phyloP scores from a whole-genome alignment of 768 basidiomycete genomes.

The Mycena metata region DNA sequence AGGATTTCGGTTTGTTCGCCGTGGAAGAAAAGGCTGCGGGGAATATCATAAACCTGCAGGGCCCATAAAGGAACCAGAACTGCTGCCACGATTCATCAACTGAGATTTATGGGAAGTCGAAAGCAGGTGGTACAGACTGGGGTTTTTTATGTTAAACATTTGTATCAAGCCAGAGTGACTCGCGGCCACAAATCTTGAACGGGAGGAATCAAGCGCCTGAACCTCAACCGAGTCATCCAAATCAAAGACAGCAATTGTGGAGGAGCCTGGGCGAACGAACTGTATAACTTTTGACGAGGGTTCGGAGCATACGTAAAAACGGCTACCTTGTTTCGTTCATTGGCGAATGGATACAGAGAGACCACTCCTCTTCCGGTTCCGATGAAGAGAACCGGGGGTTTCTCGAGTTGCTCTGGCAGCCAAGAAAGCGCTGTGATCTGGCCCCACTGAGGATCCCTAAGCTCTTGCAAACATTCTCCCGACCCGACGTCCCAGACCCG shows the following conservation, averaged over 20 bases:
- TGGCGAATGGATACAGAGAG: background rate
- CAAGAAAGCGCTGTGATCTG: background rate
- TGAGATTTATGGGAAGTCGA: no score
- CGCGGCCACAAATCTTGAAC: background rate
- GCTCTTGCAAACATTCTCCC: no score
- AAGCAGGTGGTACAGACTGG: background rate
- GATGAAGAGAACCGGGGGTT: background rate
- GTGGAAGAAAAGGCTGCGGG: background rate
- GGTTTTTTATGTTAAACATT: background rate
- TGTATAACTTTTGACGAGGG: background rate
- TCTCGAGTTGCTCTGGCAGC: background rate
- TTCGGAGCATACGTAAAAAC: no score
- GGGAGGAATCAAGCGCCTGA: background rate
- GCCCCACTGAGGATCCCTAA: background rate
- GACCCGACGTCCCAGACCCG: no score
- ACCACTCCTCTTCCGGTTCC: background rate
- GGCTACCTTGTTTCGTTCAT: background rate
- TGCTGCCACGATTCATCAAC: background rate
- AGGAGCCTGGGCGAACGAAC: background rate
- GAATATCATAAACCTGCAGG: background rate
- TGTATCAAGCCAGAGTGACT: background rate
- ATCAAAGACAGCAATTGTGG: background rate
- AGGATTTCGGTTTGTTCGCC: background rate
- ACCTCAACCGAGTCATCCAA: background rate
- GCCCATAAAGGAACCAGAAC: background rate